Percentiles rank a stretch among this genome's conserved stretches.
phyloP scores from a whole-genome alignment of 306 rosid species.

The Cucumis melo region DNA sequence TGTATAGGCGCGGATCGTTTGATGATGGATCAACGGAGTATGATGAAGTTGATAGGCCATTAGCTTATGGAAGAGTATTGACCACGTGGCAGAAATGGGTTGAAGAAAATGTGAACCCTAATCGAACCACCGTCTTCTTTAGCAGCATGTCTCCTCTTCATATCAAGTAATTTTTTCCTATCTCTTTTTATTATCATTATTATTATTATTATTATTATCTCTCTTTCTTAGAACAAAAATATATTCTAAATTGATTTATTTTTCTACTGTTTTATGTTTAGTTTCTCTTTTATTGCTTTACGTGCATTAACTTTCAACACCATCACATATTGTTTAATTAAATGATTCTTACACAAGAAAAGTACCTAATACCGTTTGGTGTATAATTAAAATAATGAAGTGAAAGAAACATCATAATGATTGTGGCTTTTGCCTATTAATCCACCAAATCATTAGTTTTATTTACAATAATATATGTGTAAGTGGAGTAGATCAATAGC shows the following conservation, averaged over 20 bases:
- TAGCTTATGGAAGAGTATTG: conserved; percentile 52
- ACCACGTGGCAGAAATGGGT: conserved; percentile 81
- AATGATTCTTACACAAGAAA: not conserved
- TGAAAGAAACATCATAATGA: not conserved
- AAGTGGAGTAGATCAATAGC: not conserved
- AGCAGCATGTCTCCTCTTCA: conserved; percentile 92
- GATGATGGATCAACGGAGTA: conserved; percentile 62
- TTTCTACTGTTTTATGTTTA: no score
- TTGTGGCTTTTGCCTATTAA: not conserved
- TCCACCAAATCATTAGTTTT: not conserved
- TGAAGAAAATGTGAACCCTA: conserved; percentile 56
- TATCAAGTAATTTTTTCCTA: conserved; percentile 44
- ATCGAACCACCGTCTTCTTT: conserved; percentile 69
- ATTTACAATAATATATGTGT: not conserved
- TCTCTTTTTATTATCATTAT: no score
- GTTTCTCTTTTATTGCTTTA: not conserved
- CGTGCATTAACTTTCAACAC: no score
- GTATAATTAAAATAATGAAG: not conserved
- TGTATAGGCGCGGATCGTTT: conserved; percentile 67
- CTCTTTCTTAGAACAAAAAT: no score
- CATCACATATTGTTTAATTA: not conserved
- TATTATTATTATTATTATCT: no score
- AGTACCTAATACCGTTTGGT: not conserved
- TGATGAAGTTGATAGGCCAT: conserved; percentile 59
- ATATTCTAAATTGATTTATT: no score